A percentile compares a stretch with the other conserved stretches of the same genome.
phyloP scores from a whole-genome alignment of 805 yeast species.

The Yamadazyma phyllophila region DNA sequence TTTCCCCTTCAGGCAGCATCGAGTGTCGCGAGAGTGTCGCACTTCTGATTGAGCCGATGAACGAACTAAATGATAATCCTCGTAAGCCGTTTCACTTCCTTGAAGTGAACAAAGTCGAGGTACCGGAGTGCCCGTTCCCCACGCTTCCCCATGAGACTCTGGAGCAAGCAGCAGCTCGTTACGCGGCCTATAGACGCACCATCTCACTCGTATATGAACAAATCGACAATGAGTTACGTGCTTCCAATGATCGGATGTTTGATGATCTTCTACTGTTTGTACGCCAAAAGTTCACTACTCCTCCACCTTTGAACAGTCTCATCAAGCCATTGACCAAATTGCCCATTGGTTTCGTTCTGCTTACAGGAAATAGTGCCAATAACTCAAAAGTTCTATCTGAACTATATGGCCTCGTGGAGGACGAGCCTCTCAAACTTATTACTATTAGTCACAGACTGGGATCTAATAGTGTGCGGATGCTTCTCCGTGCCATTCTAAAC shows the following conservation, averaged over 20 bases:
- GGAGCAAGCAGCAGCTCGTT: not conserved
- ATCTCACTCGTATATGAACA: not conserved
- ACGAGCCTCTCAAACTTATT: conserved; percentile 21
- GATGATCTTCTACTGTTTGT: conserved; percentile 17
- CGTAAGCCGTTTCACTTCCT: conserved; percentile 36
- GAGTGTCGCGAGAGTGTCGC: not conserved
- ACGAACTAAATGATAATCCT: conserved; percentile 16
- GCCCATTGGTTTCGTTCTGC: conserved; percentile 32
- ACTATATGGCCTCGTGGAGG: conserved; percentile 17
- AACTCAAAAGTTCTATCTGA: conserved; percentile 38
- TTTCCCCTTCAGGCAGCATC: too few relatives aligned
- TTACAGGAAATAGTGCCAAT: conserved; percentile 42
- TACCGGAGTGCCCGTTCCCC: not conserved
- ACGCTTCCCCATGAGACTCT: not conserved
- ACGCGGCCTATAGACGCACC: not conserved
- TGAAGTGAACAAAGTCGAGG: not conserved
- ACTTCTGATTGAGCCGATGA: not conserved
- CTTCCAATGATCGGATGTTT: conserved; percentile 27
- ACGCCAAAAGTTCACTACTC: not conserved
- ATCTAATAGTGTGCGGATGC: conserved; percentile 27
- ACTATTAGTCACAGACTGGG: conserved; percentile 31
- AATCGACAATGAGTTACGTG: not conserved
- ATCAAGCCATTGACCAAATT: conserved; percentile 17
- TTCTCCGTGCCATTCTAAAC: conserved; percentile 32
- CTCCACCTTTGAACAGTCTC: not conserved